Evolutionary conservation across 2,329 filamentous ascomycete species (phyloP).

Genomic region (Penicillium sp.): DNA sequence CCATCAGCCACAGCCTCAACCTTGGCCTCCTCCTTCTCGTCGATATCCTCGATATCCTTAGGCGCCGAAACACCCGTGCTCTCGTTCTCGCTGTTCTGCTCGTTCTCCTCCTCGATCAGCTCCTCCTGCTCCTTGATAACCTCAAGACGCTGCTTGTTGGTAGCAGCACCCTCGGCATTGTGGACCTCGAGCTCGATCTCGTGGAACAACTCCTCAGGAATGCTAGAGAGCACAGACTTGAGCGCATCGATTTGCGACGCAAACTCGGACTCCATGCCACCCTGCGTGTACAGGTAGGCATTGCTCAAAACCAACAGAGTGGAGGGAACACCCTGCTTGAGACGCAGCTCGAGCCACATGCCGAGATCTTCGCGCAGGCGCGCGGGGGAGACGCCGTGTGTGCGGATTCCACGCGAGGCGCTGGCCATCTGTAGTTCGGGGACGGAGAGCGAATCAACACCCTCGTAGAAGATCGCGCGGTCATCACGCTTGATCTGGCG

Average conservation of each 20-base stretch:
- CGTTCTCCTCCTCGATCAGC: conserved; percentile 93
- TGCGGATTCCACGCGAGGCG: conserved; percentile 86
- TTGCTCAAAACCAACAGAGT: conserved; percentile 95
- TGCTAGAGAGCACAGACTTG: conserved; percentile 86
- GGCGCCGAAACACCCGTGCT: conserved; percentile 71
- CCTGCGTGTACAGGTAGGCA: conserved; percentile 87
- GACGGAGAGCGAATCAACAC: conserved; percentile 89
- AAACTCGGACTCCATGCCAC: conserved; percentile 75
- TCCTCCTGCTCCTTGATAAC: conserved; percentile 98
- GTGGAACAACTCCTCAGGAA: conserved; percentile 98
- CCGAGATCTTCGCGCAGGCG: conserved; percentile 85
- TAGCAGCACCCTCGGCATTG: conserved; percentile 92
- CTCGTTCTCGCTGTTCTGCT: conserved; percentile 81
- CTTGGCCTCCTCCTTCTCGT: conserved; percentile 76
- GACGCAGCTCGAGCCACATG: conserved; percentile 89
- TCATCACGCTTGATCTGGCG: conserved; percentile 99
- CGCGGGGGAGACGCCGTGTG: conserved; percentile 85
- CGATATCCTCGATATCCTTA: conserved; percentile 87
- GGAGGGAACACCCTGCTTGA: conserved; percentile 93
- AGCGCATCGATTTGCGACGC: conserved; percentile 89
- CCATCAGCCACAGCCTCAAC: conserved; percentile 51
- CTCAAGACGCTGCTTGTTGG: conserved; percentile 98
- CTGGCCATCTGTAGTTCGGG: conserved; percentile 89
- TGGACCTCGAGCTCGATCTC: conserved; percentile 98
- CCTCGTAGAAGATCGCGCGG: conserved; percentile 88